Base-by-base conservation (phyloP, 345 rosid species). In the Sonneratia caseolaris region DNA sequence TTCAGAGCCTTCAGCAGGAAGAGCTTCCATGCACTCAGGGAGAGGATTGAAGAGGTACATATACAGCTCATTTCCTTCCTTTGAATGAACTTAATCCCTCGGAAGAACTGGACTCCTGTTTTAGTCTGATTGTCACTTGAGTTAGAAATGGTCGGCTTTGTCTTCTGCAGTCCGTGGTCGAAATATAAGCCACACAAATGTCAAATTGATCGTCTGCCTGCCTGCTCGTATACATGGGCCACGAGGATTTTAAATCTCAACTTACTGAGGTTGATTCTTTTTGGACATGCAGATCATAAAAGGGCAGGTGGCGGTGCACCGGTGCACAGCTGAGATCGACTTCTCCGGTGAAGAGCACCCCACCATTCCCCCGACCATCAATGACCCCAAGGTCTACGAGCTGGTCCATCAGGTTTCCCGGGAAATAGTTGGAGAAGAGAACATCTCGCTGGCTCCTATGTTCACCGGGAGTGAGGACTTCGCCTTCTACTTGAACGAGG, bases 391-490 rank as follows among this genome's bases (percentile, higher is more conserved):
- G 32, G 74, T 83, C 16, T 80, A 82, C 27, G 79, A 82, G 57
- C 83, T 72, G 13, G 85, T 57, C 2, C 64, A 66, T n/a, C 80
- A 43, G 0, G 75, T 83, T 4, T 78, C 84, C 0, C 27, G 15
- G 13, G 87, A 77, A 24, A 24, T 85, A 37, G 72, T 88, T 3
- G 93, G 89, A 37, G 84, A 82, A 76, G 82, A 77, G 48, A 88
- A 85, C 77, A 38, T 51, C 1, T 18, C 72, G 72, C 3, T 86
- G 32, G 81, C 84, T 45, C 87, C 84, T 0, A 68, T 7, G 24
- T 70, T 79, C 66, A 86, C 84, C 72, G 93, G 93, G 11, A 85
- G 90, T n/a, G 90, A 88, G 77, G 90, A 88, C 61, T 88, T 88
- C 68, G 86, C 87, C 14, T 86, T 81, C 80, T 88, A 75, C 72